These are phyloP conservation scores for Isatis tinctoria DNA, from an alignment of 345 rosid species.

Conservation along the genomic window DNA sequence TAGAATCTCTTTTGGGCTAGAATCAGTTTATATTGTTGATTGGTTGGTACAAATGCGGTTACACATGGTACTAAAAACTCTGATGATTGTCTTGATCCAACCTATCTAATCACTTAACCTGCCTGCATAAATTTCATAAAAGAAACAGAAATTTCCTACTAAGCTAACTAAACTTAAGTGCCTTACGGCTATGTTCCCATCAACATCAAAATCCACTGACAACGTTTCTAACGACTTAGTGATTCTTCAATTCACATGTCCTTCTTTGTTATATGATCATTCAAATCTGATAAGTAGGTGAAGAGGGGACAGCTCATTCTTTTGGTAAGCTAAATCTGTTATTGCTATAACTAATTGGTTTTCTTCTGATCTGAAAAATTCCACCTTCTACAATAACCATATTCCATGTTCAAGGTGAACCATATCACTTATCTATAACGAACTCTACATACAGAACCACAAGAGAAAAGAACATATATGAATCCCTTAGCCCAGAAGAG, in stretches of 20 bases:
- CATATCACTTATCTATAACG: neutral
- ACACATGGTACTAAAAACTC: neutral
- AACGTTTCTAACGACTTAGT: neutral
- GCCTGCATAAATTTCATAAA: neutral
- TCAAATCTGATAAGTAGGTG: neutral
- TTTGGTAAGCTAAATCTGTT: too few species aligned
- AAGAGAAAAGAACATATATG: neutral
- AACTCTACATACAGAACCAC: neutral
- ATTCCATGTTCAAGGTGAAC: neutral
- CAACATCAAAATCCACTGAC: neutral
- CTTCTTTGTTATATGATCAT: neutral
- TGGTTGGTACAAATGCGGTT: neutral
- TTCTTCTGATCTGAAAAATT: neutral
- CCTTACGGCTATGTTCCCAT: neutral
- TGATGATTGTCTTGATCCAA: neutral
- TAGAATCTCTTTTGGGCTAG: too few species aligned
- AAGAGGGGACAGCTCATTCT: too few species aligned
- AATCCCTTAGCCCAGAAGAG: neutral
- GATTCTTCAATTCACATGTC: neutral
- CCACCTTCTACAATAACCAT: neutral
- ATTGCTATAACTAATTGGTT: neutral
- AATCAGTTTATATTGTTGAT: neutral
- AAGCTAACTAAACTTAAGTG: neutral
- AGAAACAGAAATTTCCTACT: neutral
- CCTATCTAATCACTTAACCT: neutral